Evolutionary conservation across 116 monocot species (phyloP), one percentile per base, ranked within the genome.

Genomic region (Phalaenopsis hybrid): DNA sequence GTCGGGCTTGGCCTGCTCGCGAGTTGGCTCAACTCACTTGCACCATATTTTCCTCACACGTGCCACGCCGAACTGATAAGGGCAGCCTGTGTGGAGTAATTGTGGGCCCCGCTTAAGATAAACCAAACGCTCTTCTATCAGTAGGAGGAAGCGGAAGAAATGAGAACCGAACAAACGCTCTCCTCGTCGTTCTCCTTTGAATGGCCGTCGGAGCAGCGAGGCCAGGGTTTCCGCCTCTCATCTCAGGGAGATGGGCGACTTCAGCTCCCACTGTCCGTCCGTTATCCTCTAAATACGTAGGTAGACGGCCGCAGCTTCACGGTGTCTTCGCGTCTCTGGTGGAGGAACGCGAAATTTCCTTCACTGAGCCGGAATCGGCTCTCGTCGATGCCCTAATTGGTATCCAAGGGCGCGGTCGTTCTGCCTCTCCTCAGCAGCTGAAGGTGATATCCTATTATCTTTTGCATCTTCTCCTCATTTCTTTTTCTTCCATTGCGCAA

Each of bases 361-460:
- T 94, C 78, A 89, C 89, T 10, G 89, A 87, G 51, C 84, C 90
- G 16, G 99, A 99, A 81, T 44, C 85, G n/a, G 81, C 41, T 1
- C 93, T 99, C n/a, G 21, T 95, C 77, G 95, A 95, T 52, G 93
- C 89, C 52, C 88, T 99, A n/a, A 76, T 95, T 13, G 99, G 99
- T 6, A 85, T 95, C 43, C 95, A 99, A 78, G 99, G 99, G 20
- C 85, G 95, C 81, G 99, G 99, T 25, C 92, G 95, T 8, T 86
- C 89, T 57, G 93, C 91, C 2, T 83, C 88, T 78, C 72, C 92
- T 16, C 80, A 83, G 58, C 99, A 93, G 83, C 87, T 99, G 80
- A 85, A 92, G 89, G 95, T 68, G 79, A 80, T n/a, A 25, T 12
- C 57, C n/a, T 57, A n/a, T 85, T 33, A 25, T 16, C 13, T 44